Evolutionary conservation across 352 stramenopile genomes (phyloP).

Genomic region (Pythium chondricola): DNA sequence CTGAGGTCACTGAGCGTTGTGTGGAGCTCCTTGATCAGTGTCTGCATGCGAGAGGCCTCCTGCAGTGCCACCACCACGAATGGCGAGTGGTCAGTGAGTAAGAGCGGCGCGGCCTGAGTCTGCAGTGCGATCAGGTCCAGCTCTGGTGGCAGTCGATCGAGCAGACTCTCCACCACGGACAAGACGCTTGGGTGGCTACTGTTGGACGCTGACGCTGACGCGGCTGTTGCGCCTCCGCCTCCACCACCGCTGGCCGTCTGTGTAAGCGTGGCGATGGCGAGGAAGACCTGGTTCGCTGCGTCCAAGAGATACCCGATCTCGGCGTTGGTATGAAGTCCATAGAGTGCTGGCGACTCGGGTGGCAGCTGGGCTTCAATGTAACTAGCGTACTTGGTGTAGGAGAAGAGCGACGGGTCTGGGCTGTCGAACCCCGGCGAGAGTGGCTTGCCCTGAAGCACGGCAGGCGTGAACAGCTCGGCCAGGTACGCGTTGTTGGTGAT

Average conservation of each 20-base stretch:
- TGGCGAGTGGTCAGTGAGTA: constrained; percentile 59
- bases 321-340: constrained; percentile 74
- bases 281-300: constrained; percentile 81
- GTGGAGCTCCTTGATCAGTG: constrained; percentile 54
- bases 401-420: constrained; percentile 57
- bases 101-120: constrained; percentile 39
- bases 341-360: constrained; percentile 57
- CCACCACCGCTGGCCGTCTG: constrained; percentile 35
- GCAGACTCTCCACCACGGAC: constrained; percentile 43
- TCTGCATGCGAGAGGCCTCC: constrained; percentile 72
- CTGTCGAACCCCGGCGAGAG: constrained; percentile 72
- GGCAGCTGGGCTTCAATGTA: constrained; percentile 67
- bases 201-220: constrained; percentile 1
- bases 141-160: constrained; percentile 53
- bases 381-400: constrained; percentile 93
- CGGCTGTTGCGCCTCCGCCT: neutral
- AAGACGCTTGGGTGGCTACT: too few relatives aligned
- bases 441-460: constrained; percentile 45
- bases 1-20: constrained; percentile 56
- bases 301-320: constrained; percentile 76
- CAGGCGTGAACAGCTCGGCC: constrained; percentile 51
- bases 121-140: constrained; percentile 54
- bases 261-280: constrained; percentile 82
- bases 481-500: constrained; percentile 82
- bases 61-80: constrained; percentile 82